Conservation (phyloP, 305 asterid species). For the Monarda citriodora region DNA sequence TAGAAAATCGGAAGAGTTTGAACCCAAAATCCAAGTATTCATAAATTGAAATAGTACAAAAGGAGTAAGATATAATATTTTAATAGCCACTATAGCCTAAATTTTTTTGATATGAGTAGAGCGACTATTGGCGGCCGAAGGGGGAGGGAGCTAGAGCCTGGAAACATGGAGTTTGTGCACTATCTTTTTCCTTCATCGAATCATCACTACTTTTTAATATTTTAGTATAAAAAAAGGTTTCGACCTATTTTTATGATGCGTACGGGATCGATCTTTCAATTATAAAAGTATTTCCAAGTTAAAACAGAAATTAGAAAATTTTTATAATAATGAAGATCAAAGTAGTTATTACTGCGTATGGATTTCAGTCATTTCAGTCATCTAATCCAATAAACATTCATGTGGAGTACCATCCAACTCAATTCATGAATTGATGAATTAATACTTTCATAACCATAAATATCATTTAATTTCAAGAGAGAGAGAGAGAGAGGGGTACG, state of each 20-base stretch:
- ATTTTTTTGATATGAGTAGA: constrained; percentile 1
- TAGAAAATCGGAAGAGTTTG: too few relatives aligned
- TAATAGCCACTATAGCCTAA: neutral
- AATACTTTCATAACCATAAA: neutral
- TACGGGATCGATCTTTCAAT: too few relatives aligned
- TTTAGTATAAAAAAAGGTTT: too few relatives aligned
- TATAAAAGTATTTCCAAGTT: too few relatives aligned
- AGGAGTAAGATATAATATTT: neutral
- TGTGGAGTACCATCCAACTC: neutral
- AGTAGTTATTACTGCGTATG: neutral
- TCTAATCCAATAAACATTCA: neutral
- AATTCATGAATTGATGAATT: neutral
- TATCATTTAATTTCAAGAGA: neutral
- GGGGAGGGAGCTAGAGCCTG: constrained; percentile 41
- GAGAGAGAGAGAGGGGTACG: neutral
- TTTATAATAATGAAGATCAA: too few relatives aligned
- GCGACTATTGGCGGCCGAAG: constrained; percentile 25
- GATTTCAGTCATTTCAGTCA: neutral
- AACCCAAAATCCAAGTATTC: too few relatives aligned
- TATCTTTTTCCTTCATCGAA: constrained; percentile 23
- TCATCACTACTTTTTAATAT: constrained; percentile 15
- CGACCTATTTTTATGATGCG: too few relatives aligned
- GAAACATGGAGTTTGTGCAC: constrained; percentile 33
- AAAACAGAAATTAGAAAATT: too few relatives aligned
- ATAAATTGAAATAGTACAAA: too few relatives aligned